These are phyloP conservation scores for Angomonas ambiguus DNA, from an alignment of 208 protist species.

Conservation along the genomic window DNA sequence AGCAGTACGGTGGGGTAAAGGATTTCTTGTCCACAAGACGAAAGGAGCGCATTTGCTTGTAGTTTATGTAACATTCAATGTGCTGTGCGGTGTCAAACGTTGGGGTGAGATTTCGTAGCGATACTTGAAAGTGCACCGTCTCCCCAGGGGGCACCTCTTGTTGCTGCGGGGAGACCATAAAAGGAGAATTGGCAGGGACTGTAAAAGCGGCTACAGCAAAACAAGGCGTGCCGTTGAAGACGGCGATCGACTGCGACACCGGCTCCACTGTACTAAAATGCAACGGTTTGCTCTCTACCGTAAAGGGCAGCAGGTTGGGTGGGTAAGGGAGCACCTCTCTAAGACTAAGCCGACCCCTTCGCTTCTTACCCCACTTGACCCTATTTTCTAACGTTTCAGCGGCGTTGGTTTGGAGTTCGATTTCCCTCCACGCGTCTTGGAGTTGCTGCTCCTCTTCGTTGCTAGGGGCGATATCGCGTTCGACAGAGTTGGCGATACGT, in stretches of 20 bases:
- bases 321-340: not conserved
- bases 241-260: conserved; percentile 33
- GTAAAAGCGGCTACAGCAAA: conserved; percentile 64
- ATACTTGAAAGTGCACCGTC: conserved; percentile 28
- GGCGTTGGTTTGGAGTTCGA: conserved; percentile 4
- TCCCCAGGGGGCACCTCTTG: conserved; percentile 47
- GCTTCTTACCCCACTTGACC: not conserved
- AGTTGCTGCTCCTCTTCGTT: not conserved
- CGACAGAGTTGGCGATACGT: conserved; percentile 27
- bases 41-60: conserved; percentile 82
- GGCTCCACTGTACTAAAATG: conserved; percentile 23
- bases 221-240: conserved; percentile 62
- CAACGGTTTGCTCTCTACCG: conserved; percentile 28
- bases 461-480: not conserved
- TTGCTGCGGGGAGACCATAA: conserved; percentile 46
- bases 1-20: conserved; percentile 79
- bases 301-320: conserved; percentile 21
- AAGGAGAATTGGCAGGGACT: conserved; percentile 47
- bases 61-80: conserved; percentile 91
- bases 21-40: conserved; percentile 52
- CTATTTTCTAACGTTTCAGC: not conserved
- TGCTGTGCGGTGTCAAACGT: conserved; percentile 21
- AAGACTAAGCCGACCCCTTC: not conserved
- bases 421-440: conserved; percentile 1
- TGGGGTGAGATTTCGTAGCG: not conserved